Conservation (phyloP, 1,139 yeast genomes). For the Geotrichum aggregatum region DNA sequence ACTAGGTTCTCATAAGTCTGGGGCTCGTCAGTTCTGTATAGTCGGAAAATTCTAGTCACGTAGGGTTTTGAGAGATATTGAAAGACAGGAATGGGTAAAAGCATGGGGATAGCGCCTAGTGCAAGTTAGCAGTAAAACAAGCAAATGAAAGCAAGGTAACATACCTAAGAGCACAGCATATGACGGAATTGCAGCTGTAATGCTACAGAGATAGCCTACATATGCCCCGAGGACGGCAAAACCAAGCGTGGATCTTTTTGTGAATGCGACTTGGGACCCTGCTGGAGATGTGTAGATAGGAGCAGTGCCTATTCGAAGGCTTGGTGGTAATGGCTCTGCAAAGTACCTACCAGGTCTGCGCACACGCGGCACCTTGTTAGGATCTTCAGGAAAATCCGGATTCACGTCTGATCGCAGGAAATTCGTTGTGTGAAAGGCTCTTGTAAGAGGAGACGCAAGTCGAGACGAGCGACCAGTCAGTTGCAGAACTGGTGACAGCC, state of each 20-base stretch:
- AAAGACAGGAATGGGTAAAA: constrained; percentile 52
- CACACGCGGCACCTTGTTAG: constrained; percentile 25
- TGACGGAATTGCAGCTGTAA: constrained; percentile 28
- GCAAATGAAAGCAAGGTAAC: constrained; percentile 2
- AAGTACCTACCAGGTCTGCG: constrained; percentile 38
- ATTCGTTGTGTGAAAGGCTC: constrained; percentile 1
- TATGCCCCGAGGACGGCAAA: constrained; percentile 34
- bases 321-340: constrained; percentile 36
- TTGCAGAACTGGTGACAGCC: neutral
- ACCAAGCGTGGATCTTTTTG: constrained; percentile 40
- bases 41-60: constrained; percentile 66
- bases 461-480: neutral
- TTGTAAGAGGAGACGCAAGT: neutral
- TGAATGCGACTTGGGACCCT: constrained; percentile 37
- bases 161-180: constrained; percentile 23
- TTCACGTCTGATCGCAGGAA: constrained; percentile 13
- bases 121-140: constrained; percentile 31
- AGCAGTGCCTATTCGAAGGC: constrained; percentile 32
- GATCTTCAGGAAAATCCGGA: constrained; percentile 21
- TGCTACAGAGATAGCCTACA: constrained; percentile 34
- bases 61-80: constrained; percentile 60
- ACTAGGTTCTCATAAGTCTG: constrained; percentile 63
- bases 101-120: constrained; percentile 53
- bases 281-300: constrained; percentile 38
- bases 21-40: constrained; percentile 51